Percentiles rank a stretch among this genome's conserved stretches.
phyloP scores from a whole-genome alignment of 345 rosid species.

The Dimocarpus longan region DNA sequence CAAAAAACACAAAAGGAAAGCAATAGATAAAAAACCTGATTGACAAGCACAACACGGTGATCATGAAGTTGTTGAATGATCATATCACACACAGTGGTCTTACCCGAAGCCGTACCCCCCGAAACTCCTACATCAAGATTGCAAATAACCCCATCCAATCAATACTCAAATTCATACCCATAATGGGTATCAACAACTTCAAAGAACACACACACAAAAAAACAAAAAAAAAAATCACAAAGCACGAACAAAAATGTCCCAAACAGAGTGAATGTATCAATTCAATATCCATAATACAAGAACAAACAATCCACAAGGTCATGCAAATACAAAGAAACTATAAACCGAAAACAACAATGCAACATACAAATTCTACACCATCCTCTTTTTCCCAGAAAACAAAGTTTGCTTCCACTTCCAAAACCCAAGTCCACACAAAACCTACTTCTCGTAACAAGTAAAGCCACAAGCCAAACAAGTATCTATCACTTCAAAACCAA shows the following conservation, averaged over 20 bases:
- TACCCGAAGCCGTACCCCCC: conserved; percentile 99
- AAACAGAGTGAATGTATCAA: no score
- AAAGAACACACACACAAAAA: background rate
- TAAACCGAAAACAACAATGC: background rate
- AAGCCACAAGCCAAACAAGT: background rate
- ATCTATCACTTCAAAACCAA: background rate
- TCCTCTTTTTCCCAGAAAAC: background rate
- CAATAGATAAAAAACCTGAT: conserved; percentile 59
- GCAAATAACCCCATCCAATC: background rate
- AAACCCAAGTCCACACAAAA: background rate
- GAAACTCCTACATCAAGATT: conserved; percentile 67
- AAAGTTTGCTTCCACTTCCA: conserved; percentile 2
- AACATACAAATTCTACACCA: background rate
- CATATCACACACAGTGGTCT: conserved; percentile 99
- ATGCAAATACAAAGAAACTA: background rate
- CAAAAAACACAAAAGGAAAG: background rate
- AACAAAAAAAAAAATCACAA: background rate
- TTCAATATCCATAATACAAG: background rate
- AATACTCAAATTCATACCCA: background rate
- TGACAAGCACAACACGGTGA: conserved; percentile 94
- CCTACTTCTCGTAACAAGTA: background rate
- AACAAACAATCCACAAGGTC: background rate
- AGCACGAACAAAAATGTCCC: background rate
- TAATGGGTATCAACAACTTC: background rate
- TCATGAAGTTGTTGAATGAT: conserved; percentile 98